Base-by-base conservation (phyloP, 1,284 basidiomycete species). In the Somion occarium region DNA sequence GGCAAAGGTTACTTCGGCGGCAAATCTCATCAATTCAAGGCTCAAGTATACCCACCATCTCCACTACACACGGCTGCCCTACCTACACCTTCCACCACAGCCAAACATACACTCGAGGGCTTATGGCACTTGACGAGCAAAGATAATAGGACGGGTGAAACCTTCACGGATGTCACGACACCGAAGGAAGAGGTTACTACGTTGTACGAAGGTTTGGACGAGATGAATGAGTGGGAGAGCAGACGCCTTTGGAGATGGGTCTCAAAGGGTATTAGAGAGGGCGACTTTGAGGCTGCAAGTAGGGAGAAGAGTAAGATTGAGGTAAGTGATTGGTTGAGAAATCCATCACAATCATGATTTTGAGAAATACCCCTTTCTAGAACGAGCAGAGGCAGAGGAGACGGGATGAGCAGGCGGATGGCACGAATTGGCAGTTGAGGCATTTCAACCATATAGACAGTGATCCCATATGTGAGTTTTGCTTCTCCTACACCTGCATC, bases 1-100 rank as follows among this genome's bases (percentile, higher is more conserved):
- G 96, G 95, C 70, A 93, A 93, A 64, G 96, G 92, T 30, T 98
- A 95, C 74, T 94, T 98, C 65, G 83, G 84, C 25, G 94, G 95
- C 57, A 97, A 95, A 70, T 83, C 91, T 2, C 96, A 99, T 72
- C 79, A 85, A 9, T 97, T 91, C 83, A 96, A 94, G 70, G 93
- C 96, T 3, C 76, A 77, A 12, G 68, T 96, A 27, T 69, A 76
- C 1, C 68, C 76, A 25, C 71, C 76, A 19, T n/a, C n/a, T n/a
- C 60, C 63, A 9, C 34, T 37, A 9, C 34, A 9, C 34, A 37
- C 34, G 11, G 11, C 34, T n/a, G 9, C 34, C 34, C 34, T 37
- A 9, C 34, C 11, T n/a, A 37, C 34, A 9, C 34, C n/a, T n/a
- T n/a, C n/a, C 34, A 37, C 34, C 34, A 69, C 41, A 67, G 62